Percentiles rank a stretch among this genome's conserved stretches.
phyloP scores from a whole-genome alignment of 2,329 filamentous ascomycete species.

The Exophiala oligosperma region DNA sequence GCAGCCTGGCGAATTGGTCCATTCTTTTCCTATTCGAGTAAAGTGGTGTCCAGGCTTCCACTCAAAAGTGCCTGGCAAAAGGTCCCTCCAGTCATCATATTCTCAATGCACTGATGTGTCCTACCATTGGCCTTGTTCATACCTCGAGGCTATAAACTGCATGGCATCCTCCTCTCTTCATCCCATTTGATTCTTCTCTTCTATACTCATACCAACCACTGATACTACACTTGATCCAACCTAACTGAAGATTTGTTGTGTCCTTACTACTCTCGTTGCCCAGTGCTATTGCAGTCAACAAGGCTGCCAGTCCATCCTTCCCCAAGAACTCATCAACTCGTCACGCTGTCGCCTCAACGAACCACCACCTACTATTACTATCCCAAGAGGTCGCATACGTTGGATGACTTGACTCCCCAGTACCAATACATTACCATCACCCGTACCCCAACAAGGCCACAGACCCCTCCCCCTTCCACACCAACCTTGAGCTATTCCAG shows the following conservation, averaged over 20 bases:
- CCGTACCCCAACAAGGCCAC: constrained; percentile 14
- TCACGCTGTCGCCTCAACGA: constrained; percentile 29
- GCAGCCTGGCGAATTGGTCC: constrained; percentile 26
- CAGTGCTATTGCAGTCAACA: constrained; percentile 12
- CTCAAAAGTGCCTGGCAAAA: constrained; percentile 18
- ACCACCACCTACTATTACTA: constrained; percentile 28
- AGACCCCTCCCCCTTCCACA: constrained; percentile 13
- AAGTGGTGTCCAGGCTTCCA: constrained; percentile 18
- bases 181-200: constrained; percentile 9
- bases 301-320: constrained; percentile 12
- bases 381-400: constrained; percentile 17
- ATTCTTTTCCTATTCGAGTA: neutral
- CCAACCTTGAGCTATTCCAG: constrained; percentile 23
- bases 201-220: neutral
- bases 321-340: constrained; percentile 2
- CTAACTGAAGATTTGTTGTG: neutral
- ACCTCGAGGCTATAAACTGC: constrained; percentile 22
- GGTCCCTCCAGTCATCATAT: constrained; percentile 6
- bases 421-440: constrained; percentile 25
- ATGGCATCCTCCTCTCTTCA: constrained; percentile 7
- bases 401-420: constrained; percentile 6
- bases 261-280: constrained; percentile 2
- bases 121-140: constrained; percentile 16
- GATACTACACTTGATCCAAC: too few relatives aligned
- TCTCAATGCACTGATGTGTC: constrained; percentile 14